These are phyloP conservation scores for Candida palmyrensis DNA, from an alignment of 805 yeast genomes.

Conservation along the genomic window DNA sequence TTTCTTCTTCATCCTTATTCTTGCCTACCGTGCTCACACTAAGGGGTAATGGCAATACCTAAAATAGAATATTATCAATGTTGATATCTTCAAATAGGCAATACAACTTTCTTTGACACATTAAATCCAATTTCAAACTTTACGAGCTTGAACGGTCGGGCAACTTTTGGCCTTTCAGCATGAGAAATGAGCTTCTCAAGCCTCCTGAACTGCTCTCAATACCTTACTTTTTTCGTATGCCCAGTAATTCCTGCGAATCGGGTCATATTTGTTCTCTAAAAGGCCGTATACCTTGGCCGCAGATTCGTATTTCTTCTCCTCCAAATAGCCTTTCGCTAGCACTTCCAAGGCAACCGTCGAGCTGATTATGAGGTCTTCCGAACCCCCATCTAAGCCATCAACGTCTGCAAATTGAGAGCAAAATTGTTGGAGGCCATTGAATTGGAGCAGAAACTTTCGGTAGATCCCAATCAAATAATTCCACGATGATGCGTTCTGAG, in stretches of 20 bases:
- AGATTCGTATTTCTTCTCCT: slow-evolving; percentile 19
- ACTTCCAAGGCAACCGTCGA: slow-evolving; percentile 64
- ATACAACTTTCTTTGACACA: too few species aligned
- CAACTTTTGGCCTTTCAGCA: too few species aligned
- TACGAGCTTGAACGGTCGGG: neutral
- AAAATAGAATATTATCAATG: too few species aligned
- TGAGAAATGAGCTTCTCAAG: slow-evolving; percentile 2
- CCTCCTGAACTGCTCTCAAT: too few species aligned
- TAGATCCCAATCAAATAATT: slow-evolving; percentile 66
- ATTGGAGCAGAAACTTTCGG: slow-evolving; percentile 14
- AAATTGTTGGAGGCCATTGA: slow-evolving; percentile 26
- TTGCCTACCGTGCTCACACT: too few species aligned
- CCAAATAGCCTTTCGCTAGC: slow-evolving; percentile 45
- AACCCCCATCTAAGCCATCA: slow-evolving; percentile 9
- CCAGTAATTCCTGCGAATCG: slow-evolving; percentile 64
- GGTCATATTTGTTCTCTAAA: slow-evolving; percentile 52
- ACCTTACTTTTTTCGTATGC: slow-evolving; percentile 30
- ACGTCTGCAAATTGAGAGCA: slow-evolving; percentile 37
- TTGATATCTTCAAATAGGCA: too few species aligned
- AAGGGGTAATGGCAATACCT: too few species aligned
- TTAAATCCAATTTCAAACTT: too few species aligned
- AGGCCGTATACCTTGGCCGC: slow-evolving; percentile 44
- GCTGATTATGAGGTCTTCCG: slow-evolving; percentile 18
- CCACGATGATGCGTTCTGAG: slow-evolving; percentile 86
- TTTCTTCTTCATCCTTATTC: too few species aligned